phyloP scores from a whole-genome alignment of 2,329 filamentous ascomycete genomes.

The Pseudogymnoascus sp. region DNA sequence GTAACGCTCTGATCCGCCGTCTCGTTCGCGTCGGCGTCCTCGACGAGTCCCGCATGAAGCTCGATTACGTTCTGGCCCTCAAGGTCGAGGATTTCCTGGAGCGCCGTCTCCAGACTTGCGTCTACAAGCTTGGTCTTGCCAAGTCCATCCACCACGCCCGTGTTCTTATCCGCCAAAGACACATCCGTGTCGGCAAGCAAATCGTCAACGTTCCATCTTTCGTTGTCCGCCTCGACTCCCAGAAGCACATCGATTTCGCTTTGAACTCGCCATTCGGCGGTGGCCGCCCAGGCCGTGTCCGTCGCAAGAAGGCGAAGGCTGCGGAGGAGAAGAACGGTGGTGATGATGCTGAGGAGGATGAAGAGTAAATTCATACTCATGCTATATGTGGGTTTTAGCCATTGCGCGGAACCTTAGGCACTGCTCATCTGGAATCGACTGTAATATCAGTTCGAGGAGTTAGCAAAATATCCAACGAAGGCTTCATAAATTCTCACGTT shows the following conservation, averaged over 20 bases:
- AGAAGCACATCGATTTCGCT: conserved; percentile 99
- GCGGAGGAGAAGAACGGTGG: conserved; percentile 76
- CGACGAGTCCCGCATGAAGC: conserved; percentile 99
- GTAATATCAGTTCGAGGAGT: conserved; percentile 46
- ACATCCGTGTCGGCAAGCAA: conserved; percentile 99
- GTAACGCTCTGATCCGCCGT: conserved; percentile 99
- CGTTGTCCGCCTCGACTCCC: conserved; percentile 98
- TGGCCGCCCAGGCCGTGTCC: conserved; percentile 92
- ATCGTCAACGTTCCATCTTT: conserved; percentile 99
- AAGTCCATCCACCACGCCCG: conserved; percentile 99
- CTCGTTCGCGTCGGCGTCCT: conserved; percentile 99
- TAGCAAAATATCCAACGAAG: conserved; percentile 40
- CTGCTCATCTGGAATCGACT: conserved; percentile 32
- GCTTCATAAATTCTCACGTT: conserved; percentile 22
- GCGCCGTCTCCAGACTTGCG: conserved; percentile 98
- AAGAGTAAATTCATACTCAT: conserved; percentile 32
- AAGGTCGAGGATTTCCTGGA: conserved; percentile 99
- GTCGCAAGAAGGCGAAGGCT: conserved; percentile 99
- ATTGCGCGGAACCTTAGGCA: conserved; percentile 28
- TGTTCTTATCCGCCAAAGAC: conserved; percentile 98
- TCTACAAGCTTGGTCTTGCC: conserved; percentile 99
- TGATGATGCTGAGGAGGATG: conserved; percentile 71
- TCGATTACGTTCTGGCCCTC: conserved; percentile 99
- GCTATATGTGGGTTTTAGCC: conserved; percentile 16
- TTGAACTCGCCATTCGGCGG: conserved; percentile 96